These are phyloP conservation scores for Fusarium napiforme DNA, from an alignment of 2,329 filamentous ascomycete genomes.

Conservation along the genomic window DNA sequence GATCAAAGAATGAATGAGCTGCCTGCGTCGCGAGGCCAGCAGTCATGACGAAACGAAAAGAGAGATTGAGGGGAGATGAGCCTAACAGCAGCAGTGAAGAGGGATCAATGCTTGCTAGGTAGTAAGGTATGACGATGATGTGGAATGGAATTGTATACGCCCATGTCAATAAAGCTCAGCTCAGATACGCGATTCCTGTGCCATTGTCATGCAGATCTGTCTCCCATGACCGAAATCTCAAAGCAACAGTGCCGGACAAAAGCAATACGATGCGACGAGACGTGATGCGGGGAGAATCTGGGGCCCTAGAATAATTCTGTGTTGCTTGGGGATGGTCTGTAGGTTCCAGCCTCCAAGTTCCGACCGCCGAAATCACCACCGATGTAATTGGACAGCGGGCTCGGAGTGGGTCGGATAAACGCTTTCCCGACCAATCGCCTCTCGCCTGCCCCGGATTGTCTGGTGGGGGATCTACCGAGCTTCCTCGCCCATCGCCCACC, in stretches of 20 bases:
- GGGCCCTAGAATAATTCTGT: slow-evolving; percentile 39
- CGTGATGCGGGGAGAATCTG: slow-evolving; percentile 41
- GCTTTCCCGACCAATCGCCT: slow-evolving; percentile 40
- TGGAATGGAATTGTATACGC: slow-evolving; percentile 3
- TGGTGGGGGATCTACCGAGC: slow-evolving; percentile 33
- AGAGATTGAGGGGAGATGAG: not conserved
- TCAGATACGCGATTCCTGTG: slow-evolving; percentile 26
- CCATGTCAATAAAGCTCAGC: slow-evolving; percentile 37
- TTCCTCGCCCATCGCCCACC: slow-evolving; percentile 1
- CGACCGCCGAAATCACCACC: slow-evolving; percentile 20
- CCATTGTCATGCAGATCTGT: slow-evolving; percentile 26
- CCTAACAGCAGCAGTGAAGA: not conserved
- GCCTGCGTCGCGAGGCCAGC: slow-evolving; percentile 37
- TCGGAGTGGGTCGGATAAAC: slow-evolving; percentile 38
- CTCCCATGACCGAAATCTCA: slow-evolving; percentile 19
- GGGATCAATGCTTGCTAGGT: slow-evolving; percentile 9
- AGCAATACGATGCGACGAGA: slow-evolving; percentile 14
- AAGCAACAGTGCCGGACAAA: not conserved
- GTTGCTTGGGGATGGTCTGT: slow-evolving; percentile 24
- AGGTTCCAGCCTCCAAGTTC: slow-evolving; percentile 28
- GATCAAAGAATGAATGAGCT: slow-evolving; percentile 30
- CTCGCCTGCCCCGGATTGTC: slow-evolving; percentile 6
- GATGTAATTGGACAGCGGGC: slow-evolving; percentile 25
- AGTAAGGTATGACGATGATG: slow-evolving; percentile 17
- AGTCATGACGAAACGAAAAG: slow-evolving; percentile 39